Conservation (phyloP, 495 filamentous ascomycete genomes). For the Podospora pseudopauciseta region DNA sequence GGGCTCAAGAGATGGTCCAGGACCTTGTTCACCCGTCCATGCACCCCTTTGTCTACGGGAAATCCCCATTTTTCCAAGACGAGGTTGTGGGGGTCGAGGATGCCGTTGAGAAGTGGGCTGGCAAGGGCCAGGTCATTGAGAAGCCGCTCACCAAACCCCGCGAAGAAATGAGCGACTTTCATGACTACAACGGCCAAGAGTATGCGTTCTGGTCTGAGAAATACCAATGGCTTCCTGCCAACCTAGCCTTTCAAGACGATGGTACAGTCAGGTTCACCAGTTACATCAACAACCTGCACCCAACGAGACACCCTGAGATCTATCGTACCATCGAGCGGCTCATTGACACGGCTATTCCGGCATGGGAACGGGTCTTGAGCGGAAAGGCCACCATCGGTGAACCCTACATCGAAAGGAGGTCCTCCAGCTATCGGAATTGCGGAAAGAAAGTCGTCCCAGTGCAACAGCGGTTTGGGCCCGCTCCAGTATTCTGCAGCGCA, state of each 20-base stretch:
- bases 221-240: constrained; percentile 62
- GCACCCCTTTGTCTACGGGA: constrained; percentile 54
- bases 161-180: neutral
- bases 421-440: neutral
- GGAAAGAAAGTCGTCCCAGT: neutral
- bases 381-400: constrained; percentile 14
- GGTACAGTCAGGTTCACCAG: constrained; percentile 62
- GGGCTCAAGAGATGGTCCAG: constrained; percentile 53
- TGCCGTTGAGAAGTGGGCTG: constrained; percentile 32
- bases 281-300: constrained; percentile 68
- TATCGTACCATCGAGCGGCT: constrained; percentile 54
- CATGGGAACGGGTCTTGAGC: constrained; percentile 44
- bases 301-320: constrained; percentile 42
- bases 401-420: neutral
- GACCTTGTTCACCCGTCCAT: constrained; percentile 61
- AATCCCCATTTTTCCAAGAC: constrained; percentile 32
- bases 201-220: constrained; percentile 38
- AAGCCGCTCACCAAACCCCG: neutral
- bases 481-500: no score
- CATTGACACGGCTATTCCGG: constrained; percentile 48
- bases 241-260: constrained; percentile 45
- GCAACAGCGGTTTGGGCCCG: neutral
- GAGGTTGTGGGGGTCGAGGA: constrained; percentile 32
- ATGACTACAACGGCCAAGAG: neutral
- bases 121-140: constrained; percentile 27